Conservation (phyloP, 148 eudicot genomes). For the Pouteria glomerata region DNA sequence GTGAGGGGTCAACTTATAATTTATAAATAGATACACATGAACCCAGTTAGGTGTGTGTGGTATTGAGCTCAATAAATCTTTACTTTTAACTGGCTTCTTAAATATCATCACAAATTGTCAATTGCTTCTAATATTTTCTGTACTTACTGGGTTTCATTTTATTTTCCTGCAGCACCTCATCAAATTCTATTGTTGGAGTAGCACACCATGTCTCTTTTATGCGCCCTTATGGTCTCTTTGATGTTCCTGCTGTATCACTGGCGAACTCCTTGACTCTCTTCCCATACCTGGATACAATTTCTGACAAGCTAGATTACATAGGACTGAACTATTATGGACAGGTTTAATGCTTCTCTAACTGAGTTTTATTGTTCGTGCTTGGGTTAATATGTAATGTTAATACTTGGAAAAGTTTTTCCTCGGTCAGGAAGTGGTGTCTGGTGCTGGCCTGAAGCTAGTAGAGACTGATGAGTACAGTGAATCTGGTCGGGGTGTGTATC, state of each 20-base stretch:
- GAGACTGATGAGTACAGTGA: constrained; percentile 95
- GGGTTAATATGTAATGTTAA: neutral
- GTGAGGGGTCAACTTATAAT: too few species aligned
- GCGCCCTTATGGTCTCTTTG: constrained; percentile 97
- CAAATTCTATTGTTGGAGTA: constrained; percentile 67
- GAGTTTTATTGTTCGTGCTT: neutral
- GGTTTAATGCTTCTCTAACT: constrained; percentile 33
- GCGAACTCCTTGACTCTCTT: constrained; percentile 76
- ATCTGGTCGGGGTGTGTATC: constrained; percentile 94
- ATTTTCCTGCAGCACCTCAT: constrained; percentile 39
- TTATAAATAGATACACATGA: too few species aligned
- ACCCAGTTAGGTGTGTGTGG: too few species aligned
- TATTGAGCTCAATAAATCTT: too few species aligned
- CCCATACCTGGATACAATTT: constrained; percentile 69
- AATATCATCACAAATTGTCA: neutral
- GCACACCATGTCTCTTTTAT: constrained; percentile 96
- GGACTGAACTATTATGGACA: constrained; percentile 97
- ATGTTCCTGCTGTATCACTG: constrained; percentile 72
- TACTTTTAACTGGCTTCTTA: too few species aligned
- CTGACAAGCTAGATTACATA: constrained; percentile 75
- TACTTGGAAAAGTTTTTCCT: neutral
- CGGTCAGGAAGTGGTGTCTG: constrained; percentile 72
- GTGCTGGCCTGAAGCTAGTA: constrained; percentile 80
- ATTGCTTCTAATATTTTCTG: neutral
- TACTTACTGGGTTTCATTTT: constrained; percentile 4